Evolutionary conservation across 352 stramenopile genomes (phyloP).

Genomic region (Pythium sukuiense): DNA sequence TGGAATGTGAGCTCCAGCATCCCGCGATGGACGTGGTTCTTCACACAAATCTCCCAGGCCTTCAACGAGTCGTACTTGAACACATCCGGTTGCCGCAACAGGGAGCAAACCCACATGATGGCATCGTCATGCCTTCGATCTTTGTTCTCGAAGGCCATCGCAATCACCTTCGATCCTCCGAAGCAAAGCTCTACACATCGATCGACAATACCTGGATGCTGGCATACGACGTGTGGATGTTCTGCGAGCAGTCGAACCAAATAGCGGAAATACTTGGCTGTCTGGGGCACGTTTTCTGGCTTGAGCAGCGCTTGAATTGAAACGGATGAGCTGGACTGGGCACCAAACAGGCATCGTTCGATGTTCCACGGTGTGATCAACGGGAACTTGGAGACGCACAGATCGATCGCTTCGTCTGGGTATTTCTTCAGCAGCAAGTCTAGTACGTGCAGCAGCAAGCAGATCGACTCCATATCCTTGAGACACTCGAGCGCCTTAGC

Average conservation of each 20-base stretch:
- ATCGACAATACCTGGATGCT: conserved; percentile 51
- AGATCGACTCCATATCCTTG: conserved; percentile 63
- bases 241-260: conserved; percentile 64
- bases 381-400: conserved; percentile 73
- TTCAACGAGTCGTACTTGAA: conserved; percentile 54
- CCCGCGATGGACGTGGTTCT: conserved; percentile 42
- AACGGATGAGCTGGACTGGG: conserved; percentile 35
- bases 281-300: conserved; percentile 46
- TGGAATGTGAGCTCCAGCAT: conserved; percentile 49
- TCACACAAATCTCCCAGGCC: conserved; percentile 60
- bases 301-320: conserved; percentile 33
- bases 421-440: conserved; percentile 84
- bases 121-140: conserved; percentile 26
- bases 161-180: conserved; percentile 39
- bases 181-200: conserved; percentile 70
- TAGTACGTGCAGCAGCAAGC: conserved; percentile 72
- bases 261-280: conserved; percentile 70
- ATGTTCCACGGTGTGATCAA: conserved; percentile 81
- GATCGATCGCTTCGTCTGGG: conserved; percentile 60
- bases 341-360: conserved; percentile 74
- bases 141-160: conserved; percentile 52
- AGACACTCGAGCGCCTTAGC: conserved; percentile 45
- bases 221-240: conserved; percentile 40
- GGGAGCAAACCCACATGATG: conserved; percentile 39
- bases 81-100: conserved; percentile 45